A percentile compares a stretch with the other conserved stretches of the same genome.
These are phyloP conservation scores for Vitis hybrid DNA, from an alignment of 177 flowering plant species.

Conservation along the genomic window DNA sequence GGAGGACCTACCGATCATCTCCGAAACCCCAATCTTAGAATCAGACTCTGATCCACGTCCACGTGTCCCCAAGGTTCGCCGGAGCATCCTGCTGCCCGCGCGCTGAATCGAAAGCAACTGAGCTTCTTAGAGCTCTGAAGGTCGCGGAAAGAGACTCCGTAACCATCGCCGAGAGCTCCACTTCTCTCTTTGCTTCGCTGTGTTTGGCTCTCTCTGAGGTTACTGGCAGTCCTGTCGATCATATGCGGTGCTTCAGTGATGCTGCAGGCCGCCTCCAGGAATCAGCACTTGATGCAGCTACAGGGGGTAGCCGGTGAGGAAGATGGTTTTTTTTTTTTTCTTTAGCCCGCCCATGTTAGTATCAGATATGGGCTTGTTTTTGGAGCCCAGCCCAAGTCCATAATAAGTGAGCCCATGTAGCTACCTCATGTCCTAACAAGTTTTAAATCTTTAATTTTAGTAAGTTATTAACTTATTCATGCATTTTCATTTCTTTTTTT, in stretches of 20 bases:
- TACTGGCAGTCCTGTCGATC: constrained; percentile 74
- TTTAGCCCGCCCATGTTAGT: no score
- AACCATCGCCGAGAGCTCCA: constrained; percentile 86
- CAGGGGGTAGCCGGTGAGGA: no score
- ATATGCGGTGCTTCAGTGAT: constrained; percentile 84
- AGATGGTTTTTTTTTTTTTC: no score
- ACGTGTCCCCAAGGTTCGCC: constrained; percentile 7
- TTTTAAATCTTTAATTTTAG: no score
- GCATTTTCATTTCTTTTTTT: no score
- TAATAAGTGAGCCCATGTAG: no score
- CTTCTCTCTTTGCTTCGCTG: constrained; percentile 84
- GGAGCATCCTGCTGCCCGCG: constrained; percentile 9
- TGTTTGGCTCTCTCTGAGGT: constrained; percentile 86
- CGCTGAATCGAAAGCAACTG: constrained; percentile 30
- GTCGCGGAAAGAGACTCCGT: constrained; percentile 81
- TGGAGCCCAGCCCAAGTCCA: no score
- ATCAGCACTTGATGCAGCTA: constrained; percentile 26
- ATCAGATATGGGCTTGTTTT: no score
- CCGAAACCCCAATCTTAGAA: constrained; percentile 16
- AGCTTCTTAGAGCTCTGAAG: constrained; percentile 65
- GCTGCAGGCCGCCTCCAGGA: constrained; percentile 89
- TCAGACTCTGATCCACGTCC: constrained; percentile 13
- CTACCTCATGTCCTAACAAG: no score
- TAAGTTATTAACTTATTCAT: no score
- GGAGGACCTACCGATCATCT: constrained; percentile 4